phyloP scores from a whole-genome alignment of 345 rosid species.

The Mallotus nudiflorus region DNA sequence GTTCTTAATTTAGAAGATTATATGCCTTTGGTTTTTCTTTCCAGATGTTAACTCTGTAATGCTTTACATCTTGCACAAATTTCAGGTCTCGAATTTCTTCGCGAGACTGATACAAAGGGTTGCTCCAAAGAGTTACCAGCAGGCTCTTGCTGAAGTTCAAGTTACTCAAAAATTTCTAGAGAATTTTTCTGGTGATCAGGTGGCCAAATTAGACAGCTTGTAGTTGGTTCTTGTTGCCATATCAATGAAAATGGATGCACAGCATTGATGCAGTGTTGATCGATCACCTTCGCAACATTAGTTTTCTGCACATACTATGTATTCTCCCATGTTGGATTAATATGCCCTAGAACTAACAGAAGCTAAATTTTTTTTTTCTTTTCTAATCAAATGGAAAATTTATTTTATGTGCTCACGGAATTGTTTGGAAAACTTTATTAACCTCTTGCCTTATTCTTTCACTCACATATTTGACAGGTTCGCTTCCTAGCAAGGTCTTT shows the following conservation, averaged over 20 bases:
- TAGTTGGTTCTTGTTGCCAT: too few relatives aligned
- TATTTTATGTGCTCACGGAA: constrained; percentile 1
- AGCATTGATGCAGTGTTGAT: too few relatives aligned
- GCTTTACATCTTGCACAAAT: constrained; percentile 7
- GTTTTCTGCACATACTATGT: not conserved
- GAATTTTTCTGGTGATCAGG: constrained; percentile 98
- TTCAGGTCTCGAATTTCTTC: constrained; percentile 86
- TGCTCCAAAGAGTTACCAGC: constrained; percentile 92
- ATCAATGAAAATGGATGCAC: too few relatives aligned
- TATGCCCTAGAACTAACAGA: not conserved
- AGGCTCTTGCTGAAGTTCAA: constrained; percentile 84
- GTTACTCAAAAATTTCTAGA: constrained; percentile 86
- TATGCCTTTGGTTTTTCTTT: not conserved
- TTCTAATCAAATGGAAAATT: constrained; percentile 5
- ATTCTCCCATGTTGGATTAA: not conserved
- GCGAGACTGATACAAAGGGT: constrained; percentile 90
- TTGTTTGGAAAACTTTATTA: constrained; percentile 6
- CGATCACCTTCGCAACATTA: not conserved
- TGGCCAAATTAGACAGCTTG: too few relatives aligned
- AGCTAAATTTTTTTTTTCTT: not conserved
- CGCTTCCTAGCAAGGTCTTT: constrained; percentile 94
- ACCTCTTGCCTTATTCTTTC: not conserved
- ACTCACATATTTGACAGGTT: constrained; percentile 47
- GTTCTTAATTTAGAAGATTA: not conserved
- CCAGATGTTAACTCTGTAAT: not conserved